phyloP scores from a whole-genome alignment of 805 yeast species.

The Jamesozyma hellenica region DNA sequence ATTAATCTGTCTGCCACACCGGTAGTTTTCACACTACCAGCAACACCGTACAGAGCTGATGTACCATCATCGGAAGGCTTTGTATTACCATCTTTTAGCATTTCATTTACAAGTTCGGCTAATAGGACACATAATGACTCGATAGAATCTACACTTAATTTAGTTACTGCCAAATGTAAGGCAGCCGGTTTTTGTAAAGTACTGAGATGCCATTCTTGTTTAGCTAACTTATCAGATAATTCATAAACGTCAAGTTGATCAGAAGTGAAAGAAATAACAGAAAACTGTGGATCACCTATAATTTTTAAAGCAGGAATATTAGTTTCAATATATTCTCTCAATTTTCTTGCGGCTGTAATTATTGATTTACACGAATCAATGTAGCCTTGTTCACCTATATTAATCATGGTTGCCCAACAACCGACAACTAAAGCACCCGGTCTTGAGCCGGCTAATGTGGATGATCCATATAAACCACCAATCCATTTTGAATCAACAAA shows the following conservation, averaged over 20 bases:
- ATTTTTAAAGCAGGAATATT: constrained; percentile 51
- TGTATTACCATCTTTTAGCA: constrained; percentile 26
- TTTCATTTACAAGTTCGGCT: constrained; percentile 34
- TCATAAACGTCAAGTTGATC: constrained; percentile 57
- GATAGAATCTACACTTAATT: constrained; percentile 50
- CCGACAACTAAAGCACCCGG: constrained; percentile 98
- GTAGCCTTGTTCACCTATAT: constrained; percentile 80
- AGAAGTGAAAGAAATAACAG: constrained; percentile 75
- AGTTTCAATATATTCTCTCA: constrained; percentile 39
- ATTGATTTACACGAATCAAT: constrained; percentile 54
- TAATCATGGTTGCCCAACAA: constrained; percentile 89
- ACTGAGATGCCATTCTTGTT: constrained; percentile 70
- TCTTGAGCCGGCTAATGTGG: constrained; percentile 91
- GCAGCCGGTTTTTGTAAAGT: constrained; percentile 87
- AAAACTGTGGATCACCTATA: constrained; percentile 75
- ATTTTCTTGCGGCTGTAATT: constrained; percentile 49
- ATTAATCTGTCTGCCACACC: constrained; percentile 77
- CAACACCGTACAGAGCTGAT: constrained; percentile 90
- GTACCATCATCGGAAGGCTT: constrained; percentile 45
- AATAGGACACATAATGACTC: constrained; percentile 51
- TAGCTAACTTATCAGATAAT: constrained; percentile 58
- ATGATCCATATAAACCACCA: constrained; percentile 94
- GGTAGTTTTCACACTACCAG: constrained; percentile 76
- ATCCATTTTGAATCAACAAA: constrained; percentile 77
- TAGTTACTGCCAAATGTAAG: constrained; percentile 80